phyloP scores from a whole-genome alignment of 176 grass and related monocot genomes.

The Oryza glumipatula region DNA sequence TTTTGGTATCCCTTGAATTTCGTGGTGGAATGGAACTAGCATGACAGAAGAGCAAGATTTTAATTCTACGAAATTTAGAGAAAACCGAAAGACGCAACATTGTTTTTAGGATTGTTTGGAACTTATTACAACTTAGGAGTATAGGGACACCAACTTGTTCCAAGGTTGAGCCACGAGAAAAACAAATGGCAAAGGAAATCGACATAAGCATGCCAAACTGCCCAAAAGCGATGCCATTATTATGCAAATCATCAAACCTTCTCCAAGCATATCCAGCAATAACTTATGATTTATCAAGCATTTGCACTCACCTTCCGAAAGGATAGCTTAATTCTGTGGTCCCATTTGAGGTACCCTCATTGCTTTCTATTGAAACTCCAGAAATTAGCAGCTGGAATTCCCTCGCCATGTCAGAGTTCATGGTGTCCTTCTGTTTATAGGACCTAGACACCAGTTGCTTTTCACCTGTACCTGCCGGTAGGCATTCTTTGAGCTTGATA shows the following conservation, averaged over 20 bases:
- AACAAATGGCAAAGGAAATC: not conserved
- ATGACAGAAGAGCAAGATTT: not conserved
- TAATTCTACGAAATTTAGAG: not conserved
- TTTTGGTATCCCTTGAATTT: not conserved
- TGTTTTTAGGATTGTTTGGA: not conserved
- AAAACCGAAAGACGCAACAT: not conserved
- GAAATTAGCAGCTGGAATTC: not conserved
- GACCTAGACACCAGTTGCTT: not conserved
- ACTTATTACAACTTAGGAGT: not conserved
- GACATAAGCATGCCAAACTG: too few relatives aligned
- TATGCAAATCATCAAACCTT: not conserved
- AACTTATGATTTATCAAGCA: not conserved
- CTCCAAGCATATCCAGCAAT: not conserved
- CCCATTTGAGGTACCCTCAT: not conserved
- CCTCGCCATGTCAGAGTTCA: constrained; percentile 2
- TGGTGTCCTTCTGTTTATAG: not conserved
- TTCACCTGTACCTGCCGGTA: not conserved
- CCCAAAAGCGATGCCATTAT: not conserved
- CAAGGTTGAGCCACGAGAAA: not conserved
- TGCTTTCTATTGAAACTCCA: not conserved
- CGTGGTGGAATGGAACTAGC: not conserved
- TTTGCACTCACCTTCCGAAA: not conserved
- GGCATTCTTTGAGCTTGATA: constrained; percentile 26
- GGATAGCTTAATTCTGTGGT: not conserved
- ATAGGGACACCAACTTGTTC: too few relatives aligned